Percentiles rank a stretch among this genome's conserved stretches.
Conservation (phyloP, 495 filamentous ascomycete species). For the Articulospora tetracladia region DNA sequence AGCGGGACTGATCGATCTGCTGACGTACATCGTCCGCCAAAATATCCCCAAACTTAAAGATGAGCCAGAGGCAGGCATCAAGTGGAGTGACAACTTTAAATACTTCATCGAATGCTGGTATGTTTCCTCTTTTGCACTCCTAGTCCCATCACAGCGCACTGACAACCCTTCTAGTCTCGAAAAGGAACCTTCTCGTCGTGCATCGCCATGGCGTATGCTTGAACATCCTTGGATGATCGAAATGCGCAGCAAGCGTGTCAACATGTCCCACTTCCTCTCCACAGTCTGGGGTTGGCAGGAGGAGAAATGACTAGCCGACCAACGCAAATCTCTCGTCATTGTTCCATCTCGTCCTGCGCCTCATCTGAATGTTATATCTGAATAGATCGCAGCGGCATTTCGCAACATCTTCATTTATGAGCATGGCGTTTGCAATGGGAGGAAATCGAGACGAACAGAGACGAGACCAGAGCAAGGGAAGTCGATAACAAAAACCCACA, state of each 20-base stretch:
- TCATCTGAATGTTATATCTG: background rate
- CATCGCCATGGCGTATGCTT: conserved; percentile 96
- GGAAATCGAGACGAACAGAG: too few species aligned
- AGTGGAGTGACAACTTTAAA: conserved; percentile 95
- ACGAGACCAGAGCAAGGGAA: too few species aligned
- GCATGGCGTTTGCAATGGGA: too few species aligned
- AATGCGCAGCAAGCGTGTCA: conserved; percentile 92
- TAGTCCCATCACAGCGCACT: conserved; percentile 2
- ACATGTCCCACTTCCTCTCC: conserved; percentile 87
- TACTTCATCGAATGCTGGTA: conserved; percentile 99
- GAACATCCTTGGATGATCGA: conserved; percentile 98
- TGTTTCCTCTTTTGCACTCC: conserved; percentile 36
- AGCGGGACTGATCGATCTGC: conserved; percentile 86
- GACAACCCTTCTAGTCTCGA: conserved; percentile 66
- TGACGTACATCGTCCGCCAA: conserved; percentile 96
- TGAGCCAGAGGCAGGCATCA: conserved; percentile 74
- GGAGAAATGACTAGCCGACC: background rate
- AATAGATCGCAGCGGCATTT: background rate
- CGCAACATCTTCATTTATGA: too few species aligned
- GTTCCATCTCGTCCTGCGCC: background rate
- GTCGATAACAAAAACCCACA: too few species aligned
- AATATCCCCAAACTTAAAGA: conserved; percentile 96
- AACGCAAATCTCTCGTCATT: background rate
- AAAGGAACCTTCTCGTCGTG: conserved; percentile 83
- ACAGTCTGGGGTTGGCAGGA: conserved; percentile 95